Conservation (phyloP, 2,329 filamentous ascomycete species). For the Rosellinia necatrix region DNA sequence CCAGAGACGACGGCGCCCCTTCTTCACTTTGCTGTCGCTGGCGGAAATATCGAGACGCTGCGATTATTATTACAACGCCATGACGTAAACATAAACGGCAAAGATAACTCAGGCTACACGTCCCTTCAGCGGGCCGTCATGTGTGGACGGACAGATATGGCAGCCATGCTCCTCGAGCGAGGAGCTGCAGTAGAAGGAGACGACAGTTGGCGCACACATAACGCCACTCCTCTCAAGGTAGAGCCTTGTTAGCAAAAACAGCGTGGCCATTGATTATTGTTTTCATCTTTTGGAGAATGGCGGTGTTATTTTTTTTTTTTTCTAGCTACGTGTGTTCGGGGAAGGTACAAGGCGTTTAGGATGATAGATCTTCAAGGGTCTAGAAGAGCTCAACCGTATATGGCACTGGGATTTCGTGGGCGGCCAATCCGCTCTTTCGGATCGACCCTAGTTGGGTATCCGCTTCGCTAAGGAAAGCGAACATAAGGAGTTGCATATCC, state of each 20-base stretch:
- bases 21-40: slow-evolving; percentile 41
- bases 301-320: slow-evolving; percentile 3
- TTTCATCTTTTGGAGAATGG: background rate
- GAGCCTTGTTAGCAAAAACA: slow-evolving; percentile 3
- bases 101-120: slow-evolving; percentile 39
- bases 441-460: slow-evolving; percentile 16
- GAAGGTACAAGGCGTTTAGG: slow-evolving; percentile 19
- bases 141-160: slow-evolving; percentile 41
- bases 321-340: slow-evolving; percentile 1
- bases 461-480: slow-evolving; percentile 18
- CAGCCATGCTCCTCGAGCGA: slow-evolving; percentile 39
- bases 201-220: slow-evolving; percentile 25
- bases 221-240: slow-evolving; percentile 5
- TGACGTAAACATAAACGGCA: slow-evolving; percentile 39
- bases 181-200: slow-evolving; percentile 38
- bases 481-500: slow-evolving; percentile 12
- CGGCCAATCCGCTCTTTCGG: slow-evolving; percentile 13
- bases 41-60: slow-evolving; percentile 39
- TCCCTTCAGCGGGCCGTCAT: slow-evolving; percentile 42
- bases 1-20: slow-evolving; percentile 40
- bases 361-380: slow-evolving; percentile 8
- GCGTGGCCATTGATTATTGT: no score
- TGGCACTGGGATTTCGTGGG: slow-evolving; percentile 8
- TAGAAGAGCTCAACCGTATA: slow-evolving; percentile 12
- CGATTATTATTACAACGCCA: slow-evolving; percentile 38